Conservation (phyloP, 2,329 filamentous ascomycete genomes). For the Didymella pomorum region DNA sequence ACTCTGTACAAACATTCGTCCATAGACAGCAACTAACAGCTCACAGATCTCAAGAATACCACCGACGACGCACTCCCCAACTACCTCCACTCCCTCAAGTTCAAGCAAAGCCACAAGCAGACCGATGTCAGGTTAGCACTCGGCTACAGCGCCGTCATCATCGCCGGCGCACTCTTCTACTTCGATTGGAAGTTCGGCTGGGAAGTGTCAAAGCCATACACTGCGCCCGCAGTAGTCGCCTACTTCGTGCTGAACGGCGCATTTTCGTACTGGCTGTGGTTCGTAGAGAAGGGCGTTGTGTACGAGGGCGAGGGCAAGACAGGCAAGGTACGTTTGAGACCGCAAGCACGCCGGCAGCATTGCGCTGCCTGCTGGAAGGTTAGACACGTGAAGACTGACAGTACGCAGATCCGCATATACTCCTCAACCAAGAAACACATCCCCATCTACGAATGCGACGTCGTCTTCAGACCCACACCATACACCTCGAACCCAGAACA, state of each 20-base stretch:
- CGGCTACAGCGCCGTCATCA: conserved; percentile 81
- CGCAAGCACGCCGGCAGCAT: too few relatives aligned
- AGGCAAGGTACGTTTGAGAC: conserved; percentile 64
- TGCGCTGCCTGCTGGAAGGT: too few relatives aligned
- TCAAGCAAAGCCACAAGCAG: conserved; percentile 81
- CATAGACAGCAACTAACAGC: conserved; percentile 22
- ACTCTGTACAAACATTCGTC: not conserved
- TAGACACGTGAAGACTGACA: not conserved
- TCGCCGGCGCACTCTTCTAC: conserved; percentile 84
- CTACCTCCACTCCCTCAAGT: conserved; percentile 88
- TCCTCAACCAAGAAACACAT: conserved; percentile 80
- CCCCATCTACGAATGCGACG: conserved; percentile 78
- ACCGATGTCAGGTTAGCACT: conserved; percentile 83
- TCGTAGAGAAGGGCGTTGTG: conserved; percentile 80
- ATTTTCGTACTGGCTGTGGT: conserved; percentile 85
- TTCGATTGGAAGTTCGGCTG: conserved; percentile 94
- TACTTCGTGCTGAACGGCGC: conserved; percentile 82
- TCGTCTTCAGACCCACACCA: conserved; percentile 60
- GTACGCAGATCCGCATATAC: conserved; percentile 71
- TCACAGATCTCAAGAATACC: conserved; percentile 89
- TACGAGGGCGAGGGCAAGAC: conserved; percentile 77
- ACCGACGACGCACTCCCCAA: conserved; percentile 93
- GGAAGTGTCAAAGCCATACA: conserved; percentile 83
- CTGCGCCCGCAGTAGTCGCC: conserved; percentile 76
- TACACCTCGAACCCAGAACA: conserved; percentile 45